These are phyloP conservation scores for Trichoderma sp. DNA, from an alignment of 2,329 filamentous ascomycete species.

Conservation along the genomic window DNA sequence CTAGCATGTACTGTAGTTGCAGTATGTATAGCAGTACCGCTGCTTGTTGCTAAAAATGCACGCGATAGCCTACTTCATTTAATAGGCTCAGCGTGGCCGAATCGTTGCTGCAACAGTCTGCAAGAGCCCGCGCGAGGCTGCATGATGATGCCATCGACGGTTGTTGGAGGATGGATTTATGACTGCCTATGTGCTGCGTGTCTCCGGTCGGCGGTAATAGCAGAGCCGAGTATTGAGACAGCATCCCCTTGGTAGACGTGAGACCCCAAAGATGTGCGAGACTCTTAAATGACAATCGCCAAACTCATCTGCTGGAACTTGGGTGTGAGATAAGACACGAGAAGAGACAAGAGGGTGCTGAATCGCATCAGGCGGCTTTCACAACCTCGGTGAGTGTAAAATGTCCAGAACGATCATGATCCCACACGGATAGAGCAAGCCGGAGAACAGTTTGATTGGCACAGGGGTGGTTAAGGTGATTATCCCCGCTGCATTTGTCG, in stretches of 20 bases:
- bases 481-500: not conserved
- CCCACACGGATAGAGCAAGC: not conserved
- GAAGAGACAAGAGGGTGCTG: not conserved
- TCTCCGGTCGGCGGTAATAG: slow-evolving; percentile 11
- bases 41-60: not conserved
- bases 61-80: not conserved
- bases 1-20: not conserved
- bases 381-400: not conserved
- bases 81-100: not conserved
- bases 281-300: not conserved
- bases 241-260: not conserved
- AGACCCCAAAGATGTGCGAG: not conserved
- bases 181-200: not conserved
- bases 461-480: slow-evolving; percentile 20
- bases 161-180: not conserved
- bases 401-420: not conserved
- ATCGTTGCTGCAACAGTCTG: not conserved
- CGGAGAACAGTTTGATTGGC: slow-evolving; percentile 25
- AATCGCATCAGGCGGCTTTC: not conserved
- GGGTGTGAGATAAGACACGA: not conserved
- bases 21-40: not conserved
- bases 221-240: slow-evolving; percentile 8
- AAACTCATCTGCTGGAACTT: not conserved
- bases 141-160: slow-evolving; percentile 4
- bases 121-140: slow-evolving; percentile 19